Evolutionary conservation across 805 yeast genomes (phyloP).

Genomic region (Yarrowia yakushimensis): DNA sequence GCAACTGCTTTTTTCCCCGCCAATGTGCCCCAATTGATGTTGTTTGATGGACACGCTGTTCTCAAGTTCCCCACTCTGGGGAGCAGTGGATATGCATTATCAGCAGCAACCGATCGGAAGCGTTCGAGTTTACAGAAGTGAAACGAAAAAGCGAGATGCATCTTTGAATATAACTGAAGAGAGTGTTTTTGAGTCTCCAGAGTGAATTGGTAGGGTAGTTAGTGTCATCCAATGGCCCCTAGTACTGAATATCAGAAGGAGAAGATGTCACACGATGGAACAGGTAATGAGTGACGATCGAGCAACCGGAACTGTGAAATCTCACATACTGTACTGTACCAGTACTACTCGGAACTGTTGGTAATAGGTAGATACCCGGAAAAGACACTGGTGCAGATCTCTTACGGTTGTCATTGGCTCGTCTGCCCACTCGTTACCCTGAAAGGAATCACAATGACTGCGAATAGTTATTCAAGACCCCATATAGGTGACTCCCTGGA

Average conservation of each 20-base stretch:
- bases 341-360: too few species aligned
- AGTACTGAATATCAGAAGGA: too few species aligned
- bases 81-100: slow-evolving; percentile 1
- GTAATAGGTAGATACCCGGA: neutral
- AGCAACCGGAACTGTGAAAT: too few species aligned
- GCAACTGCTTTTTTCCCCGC: neutral
- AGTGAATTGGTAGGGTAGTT: too few species aligned
- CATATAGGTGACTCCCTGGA: neutral
- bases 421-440: neutral
- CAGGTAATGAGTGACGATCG: too few species aligned
- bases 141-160: too few species aligned
- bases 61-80: neutral
- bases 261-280: too few species aligned
- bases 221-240: too few species aligned
- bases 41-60: neutral
- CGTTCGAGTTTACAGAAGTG: too few species aligned
- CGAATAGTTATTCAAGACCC: neutral
- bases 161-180: too few species aligned
- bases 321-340: too few species aligned
- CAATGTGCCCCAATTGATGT: neutral
- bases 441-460: neutral
- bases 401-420: neutral
- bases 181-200: neutral
- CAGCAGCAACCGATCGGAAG: neutral
- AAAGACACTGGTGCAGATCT: neutral